Conservation (phyloP, 2,329 filamentous ascomycete genomes). For the Xylaria sp. region DNA sequence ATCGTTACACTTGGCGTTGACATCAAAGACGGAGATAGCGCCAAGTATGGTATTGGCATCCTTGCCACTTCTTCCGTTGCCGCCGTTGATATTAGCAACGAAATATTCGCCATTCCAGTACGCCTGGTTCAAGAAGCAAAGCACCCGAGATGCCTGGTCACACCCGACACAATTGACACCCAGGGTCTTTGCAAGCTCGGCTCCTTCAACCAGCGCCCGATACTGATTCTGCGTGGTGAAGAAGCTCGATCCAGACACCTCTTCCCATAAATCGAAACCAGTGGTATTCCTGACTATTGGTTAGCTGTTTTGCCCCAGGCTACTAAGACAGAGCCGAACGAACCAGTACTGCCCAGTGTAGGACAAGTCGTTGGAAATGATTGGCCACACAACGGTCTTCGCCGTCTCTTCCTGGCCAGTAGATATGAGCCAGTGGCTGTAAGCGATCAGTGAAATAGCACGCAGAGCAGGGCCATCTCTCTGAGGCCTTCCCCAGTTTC, state of each 20-base stretch:
- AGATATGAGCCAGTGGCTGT: conserved; percentile 53
- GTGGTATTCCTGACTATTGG: conserved; percentile 47
- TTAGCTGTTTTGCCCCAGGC: background rate
- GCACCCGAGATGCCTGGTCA: conserved; percentile 52
- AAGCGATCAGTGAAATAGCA: conserved; percentile 58
- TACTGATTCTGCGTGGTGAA: conserved; percentile 61
- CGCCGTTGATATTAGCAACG: conserved; percentile 53
- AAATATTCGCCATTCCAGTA: conserved; percentile 63
- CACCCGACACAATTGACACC: conserved; percentile 53
- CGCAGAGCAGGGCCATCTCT: conserved; percentile 62
- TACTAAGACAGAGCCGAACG: background rate
- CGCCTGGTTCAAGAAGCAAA: conserved; percentile 53
- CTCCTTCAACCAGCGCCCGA: conserved; percentile 53
- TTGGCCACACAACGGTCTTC: conserved; percentile 53
- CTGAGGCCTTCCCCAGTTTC: conserved; percentile 61
- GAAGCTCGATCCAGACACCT: conserved; percentile 59
- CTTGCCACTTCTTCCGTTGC: conserved; percentile 53
- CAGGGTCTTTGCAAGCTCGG: conserved; percentile 52
- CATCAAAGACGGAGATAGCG: conserved; percentile 54
- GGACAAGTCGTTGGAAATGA: conserved; percentile 59
- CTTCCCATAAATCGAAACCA: conserved; percentile 65
- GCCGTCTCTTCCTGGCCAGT: conserved; percentile 46
- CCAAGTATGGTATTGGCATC: conserved; percentile 58
- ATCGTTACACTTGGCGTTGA: conserved; percentile 52
- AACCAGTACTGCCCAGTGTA: conserved; percentile 57